Percentiles rank a stretch among this genome's conserved stretches.
Conservation (phyloP, 2,329 filamentous ascomycete genomes). For the Dactylellina leptospora region DNA sequence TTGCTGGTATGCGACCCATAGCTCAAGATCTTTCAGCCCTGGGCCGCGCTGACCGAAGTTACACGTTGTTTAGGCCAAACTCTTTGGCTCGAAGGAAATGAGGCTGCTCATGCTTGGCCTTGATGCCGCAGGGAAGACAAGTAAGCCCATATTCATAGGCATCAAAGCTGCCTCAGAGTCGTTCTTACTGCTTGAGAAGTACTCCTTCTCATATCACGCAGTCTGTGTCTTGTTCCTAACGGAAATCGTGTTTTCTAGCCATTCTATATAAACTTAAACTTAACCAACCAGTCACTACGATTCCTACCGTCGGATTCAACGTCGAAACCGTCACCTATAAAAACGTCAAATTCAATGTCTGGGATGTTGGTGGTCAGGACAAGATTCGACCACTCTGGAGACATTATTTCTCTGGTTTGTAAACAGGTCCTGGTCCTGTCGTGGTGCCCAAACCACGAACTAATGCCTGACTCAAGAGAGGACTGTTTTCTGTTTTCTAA, state of each 20-base stretch:
- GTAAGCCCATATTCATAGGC: too few species aligned
- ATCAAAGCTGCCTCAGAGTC: too few species aligned
- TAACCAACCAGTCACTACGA: constrained; percentile 96
- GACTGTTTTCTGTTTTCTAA: too few species aligned
- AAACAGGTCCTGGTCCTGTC: too few species aligned
- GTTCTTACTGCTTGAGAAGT: too few species aligned
- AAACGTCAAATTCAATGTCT: constrained; percentile 99
- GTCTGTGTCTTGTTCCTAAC: too few species aligned
- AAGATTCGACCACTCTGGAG: constrained; percentile 99
- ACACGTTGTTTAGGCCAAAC: constrained; percentile 73
- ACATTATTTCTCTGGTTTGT: constrained; percentile 91
- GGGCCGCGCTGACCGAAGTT: background rate
- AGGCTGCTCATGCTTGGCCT: constrained; percentile 96
- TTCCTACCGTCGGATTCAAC: constrained; percentile 99
- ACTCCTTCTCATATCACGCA: constrained; percentile 2
- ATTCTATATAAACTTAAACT: constrained; percentile 99
- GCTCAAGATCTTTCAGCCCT: background rate
- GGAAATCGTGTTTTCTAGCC: too few species aligned
- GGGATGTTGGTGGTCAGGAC: constrained; percentile 99
- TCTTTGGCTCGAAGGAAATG: constrained; percentile 99
- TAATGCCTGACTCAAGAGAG: too few species aligned
- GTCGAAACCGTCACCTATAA: constrained; percentile 99
- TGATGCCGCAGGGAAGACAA: constrained; percentile 98
- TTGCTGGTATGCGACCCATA: constrained; percentile 36
- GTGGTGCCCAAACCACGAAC: too few species aligned